Percentiles rank a stretch among this genome's conserved stretches.
phyloP scores from a whole-genome alignment of 106 monocot species.

The Phalaenopsis equestris region DNA sequence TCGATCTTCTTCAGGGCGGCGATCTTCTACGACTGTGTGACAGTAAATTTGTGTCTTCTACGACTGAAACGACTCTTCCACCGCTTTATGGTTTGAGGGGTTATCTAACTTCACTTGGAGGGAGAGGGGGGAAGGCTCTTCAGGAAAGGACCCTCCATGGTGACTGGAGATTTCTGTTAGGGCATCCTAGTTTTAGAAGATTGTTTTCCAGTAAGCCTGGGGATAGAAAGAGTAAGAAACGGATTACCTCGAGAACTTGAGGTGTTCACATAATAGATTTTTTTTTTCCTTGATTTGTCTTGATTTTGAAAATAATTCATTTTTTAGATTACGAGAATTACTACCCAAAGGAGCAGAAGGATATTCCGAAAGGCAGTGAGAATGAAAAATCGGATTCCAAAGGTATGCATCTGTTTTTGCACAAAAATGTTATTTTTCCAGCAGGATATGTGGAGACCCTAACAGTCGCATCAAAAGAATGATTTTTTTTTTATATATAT shows the following conservation, averaged over 20 bases:
- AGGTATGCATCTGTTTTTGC: conserved; percentile 33
- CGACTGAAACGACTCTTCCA: conserved; percentile 2
- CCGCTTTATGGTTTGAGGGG: conserved; percentile 20
- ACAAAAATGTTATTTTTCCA: not conserved
- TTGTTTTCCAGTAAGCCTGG: conserved; percentile 57
- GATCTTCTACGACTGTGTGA: conserved; percentile 27
- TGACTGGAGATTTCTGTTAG: conserved; percentile 63
- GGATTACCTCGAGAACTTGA: not conserved
- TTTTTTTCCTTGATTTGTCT: not conserved
- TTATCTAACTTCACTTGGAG: conserved; percentile 52
- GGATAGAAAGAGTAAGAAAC: conserved; percentile 64
- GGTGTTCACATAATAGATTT: not conserved
- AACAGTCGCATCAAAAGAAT: not conserved
- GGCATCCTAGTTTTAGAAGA: conserved; percentile 53
- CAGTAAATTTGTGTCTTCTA: conserved; percentile 9
- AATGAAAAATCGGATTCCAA: conserved; percentile 66
- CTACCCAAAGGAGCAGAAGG: conserved; percentile 73
- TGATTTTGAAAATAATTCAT: conserved; percentile 4
- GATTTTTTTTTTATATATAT: not conserved
- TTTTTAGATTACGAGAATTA: conserved; percentile 84
- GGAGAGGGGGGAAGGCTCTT: conserved; percentile 17
- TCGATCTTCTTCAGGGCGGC: conserved; percentile 4
- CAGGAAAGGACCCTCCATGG: conserved; percentile 8
- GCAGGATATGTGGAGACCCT: not conserved
- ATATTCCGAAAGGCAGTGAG: conserved; percentile 54